Evolutionary conservation across 768 basidiomycete genomes (phyloP), one percentile per base, ranked within the genome.

Genomic region (Suillus weaverae): DNA sequence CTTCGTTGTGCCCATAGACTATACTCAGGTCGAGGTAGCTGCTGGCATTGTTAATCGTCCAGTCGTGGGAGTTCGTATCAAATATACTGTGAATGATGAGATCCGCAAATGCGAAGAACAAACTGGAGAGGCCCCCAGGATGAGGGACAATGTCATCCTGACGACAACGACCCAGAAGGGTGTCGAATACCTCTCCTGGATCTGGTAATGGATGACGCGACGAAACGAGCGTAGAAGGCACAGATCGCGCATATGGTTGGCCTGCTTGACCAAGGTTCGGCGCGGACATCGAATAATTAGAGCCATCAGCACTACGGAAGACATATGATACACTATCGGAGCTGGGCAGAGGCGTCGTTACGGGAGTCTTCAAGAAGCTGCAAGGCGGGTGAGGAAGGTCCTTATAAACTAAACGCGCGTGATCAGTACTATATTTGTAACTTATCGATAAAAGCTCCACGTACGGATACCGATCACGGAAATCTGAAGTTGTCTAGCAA

Each of bases 81-180:
- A 94, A 94, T 67, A 89, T 81, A 62, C 79, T 81, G 74, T 94
- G 91, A 68, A 90, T 91, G 64, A 93, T 80, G 63, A 92, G 76
- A 69, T 91, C 83, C 14, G 91, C 91, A 70, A 94, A 91, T 0
- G 91, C 89, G 69, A 92, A 94, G 77, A 92, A 89, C 22, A 90
- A 77, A 65, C 85, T 83, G 16, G 88, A 90, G 53, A 93, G 83
- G 22, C 91, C 91, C 4, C 84, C 86, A 5, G 89, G 89, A 73
- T 90, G 89, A 10, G 79, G 74, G 22, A 70, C 70, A 66, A 85
- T 87, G 61, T 80, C 71, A 32, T 64, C 46, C 32, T 61, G 39
- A 69, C 68, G 62, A 69, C 69, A 62, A 69, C 71, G 71, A 73
- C 82, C 73, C 46, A 94, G 78, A 16, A 94, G 85, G 2, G 82